Evolutionary conservation across 78 protist genomes (phyloP).

Genomic region (Tieghemostelium lacteum): DNA sequence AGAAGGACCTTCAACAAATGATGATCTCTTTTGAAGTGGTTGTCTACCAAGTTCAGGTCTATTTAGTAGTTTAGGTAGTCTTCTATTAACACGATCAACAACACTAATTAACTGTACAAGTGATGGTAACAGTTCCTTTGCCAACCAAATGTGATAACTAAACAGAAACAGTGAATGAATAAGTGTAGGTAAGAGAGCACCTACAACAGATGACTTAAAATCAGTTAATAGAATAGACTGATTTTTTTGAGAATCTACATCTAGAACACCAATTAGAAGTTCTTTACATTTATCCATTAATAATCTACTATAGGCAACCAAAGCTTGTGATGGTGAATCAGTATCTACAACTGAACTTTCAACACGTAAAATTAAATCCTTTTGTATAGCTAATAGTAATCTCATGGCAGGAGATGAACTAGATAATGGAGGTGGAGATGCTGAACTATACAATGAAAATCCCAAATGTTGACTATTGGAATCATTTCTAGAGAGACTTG

Average conservation of each 20-base stretch:
- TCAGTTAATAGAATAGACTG: slow-evolving; percentile 63
- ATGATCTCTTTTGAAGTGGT: slow-evolving; percentile 57
- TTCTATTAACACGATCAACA: slow-evolving; percentile 66
- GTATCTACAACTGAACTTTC: slow-evolving; percentile 29
- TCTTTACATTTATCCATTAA: slow-evolving; percentile 75
- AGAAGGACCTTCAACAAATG: slow-evolving; percentile 73
- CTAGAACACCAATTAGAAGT: slow-evolving; percentile 48
- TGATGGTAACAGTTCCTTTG: slow-evolving; percentile 62
- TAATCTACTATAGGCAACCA: slow-evolving; percentile 43
- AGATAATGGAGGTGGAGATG: slow-evolving; percentile 54
- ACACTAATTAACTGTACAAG: slow-evolving; percentile 55
- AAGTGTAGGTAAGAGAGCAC: slow-evolving; percentile 73
- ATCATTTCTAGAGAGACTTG: slow-evolving; percentile 61
- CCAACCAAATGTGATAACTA: slow-evolving; percentile 60
- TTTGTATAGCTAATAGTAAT: slow-evolving; percentile 54
- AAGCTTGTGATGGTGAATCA: slow-evolving; percentile 68
- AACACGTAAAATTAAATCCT: slow-evolving; percentile 50
- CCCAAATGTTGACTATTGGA: slow-evolving; percentile 40
- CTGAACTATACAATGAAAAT: slow-evolving; percentile 42
- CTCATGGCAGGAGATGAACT: slow-evolving; percentile 68
- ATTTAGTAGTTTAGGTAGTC: slow-evolving; percentile 62
- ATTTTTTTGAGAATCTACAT: slow-evolving; percentile 22
- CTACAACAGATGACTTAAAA: slow-evolving; percentile 81
- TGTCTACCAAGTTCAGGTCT: slow-evolving; percentile 66
- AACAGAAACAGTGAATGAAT: slow-evolving; percentile 77